Percentiles rank a stretch among this genome's conserved stretches.
Evolutionary conservation across 805 yeast species (phyloP).

Genomic region (Teunomyces pallodes): DNA sequence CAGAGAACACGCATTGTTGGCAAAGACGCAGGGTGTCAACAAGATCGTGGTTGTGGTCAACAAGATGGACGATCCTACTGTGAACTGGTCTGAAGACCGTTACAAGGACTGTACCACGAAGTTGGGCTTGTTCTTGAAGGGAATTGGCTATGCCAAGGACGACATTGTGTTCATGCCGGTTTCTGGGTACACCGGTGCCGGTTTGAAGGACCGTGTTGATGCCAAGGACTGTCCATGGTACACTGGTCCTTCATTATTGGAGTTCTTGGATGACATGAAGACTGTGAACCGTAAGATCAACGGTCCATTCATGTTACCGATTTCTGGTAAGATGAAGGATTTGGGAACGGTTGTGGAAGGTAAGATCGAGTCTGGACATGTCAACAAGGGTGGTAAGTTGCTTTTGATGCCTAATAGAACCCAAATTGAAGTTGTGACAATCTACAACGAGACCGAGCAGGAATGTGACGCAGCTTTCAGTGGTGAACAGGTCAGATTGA

Average conservation of each 20-base stretch:
- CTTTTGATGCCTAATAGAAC: conserved; percentile 91
- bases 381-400: conserved; percentile 73
- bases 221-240: conserved; percentile 86
- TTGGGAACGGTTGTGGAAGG: conserved; percentile 98
- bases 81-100: conserved; percentile 92
- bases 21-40: conserved; percentile 98
- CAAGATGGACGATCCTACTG: conserved; percentile 99
- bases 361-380: conserved; percentile 93
- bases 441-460: conserved; percentile 92
- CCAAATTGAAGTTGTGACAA: conserved; percentile 78
- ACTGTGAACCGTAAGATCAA: conserved; percentile 81
- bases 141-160: conserved; percentile 85
- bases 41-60: conserved; percentile 89
- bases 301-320: conserved; percentile 97
- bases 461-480: conserved; percentile 87
- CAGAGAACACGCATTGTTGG: conserved; percentile 94
- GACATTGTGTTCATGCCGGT: conserved; percentile 95
- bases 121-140: conserved; percentile 72
- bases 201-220: conserved; percentile 81
- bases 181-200: conserved; percentile 97
- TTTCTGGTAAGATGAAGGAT: conserved; percentile 92
- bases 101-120: conserved; percentile 92
- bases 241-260: conserved; percentile 86
- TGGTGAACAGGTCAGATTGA: conserved; percentile 96
- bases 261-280: conserved; percentile 80